Conservation (phyloP, 2,329 filamentous ascomycete genomes). For the Metarhizium anisopliae region DNA sequence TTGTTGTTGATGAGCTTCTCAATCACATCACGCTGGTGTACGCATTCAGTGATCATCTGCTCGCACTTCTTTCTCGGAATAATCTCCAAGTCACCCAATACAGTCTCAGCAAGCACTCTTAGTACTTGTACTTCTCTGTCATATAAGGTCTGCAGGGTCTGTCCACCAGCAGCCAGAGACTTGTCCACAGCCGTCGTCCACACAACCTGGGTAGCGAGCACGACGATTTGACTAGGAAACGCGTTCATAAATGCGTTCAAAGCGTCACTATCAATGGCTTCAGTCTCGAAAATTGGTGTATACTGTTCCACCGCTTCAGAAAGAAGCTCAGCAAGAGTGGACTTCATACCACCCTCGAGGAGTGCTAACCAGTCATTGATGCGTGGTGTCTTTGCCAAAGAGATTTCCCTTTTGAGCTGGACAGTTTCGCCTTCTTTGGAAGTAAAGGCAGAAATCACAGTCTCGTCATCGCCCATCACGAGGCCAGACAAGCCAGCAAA, state of each 20-base stretch:
- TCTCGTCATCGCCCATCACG: conserved; percentile 74
- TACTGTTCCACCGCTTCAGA: conserved; percentile 81
- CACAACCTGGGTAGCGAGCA: conserved; percentile 84
- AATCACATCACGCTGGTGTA: conserved; percentile 92
- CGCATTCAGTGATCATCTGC: conserved; percentile 96
- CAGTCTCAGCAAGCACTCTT: conserved; percentile 75
- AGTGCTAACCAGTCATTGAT: conserved; percentile 99
- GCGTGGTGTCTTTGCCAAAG: conserved; percentile 82
- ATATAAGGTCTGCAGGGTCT: conserved; percentile 60
- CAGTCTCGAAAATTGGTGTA: conserved; percentile 63
- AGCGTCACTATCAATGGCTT: conserved; percentile 58
- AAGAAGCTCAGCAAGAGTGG: conserved; percentile 82
- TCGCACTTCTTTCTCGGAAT: conserved; percentile 95
- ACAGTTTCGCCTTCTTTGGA: conserved; percentile 94
- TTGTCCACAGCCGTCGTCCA: conserved; percentile 87
- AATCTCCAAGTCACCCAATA: conserved; percentile 79
- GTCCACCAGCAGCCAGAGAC: conserved; percentile 63
- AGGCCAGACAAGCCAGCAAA: conserved; percentile 92
- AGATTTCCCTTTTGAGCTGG: conserved; percentile 81
- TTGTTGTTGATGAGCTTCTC: conserved; percentile 72
- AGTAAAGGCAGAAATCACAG: conserved; percentile 81
- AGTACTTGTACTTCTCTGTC: conserved; percentile 80
- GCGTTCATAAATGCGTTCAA: conserved; percentile 73
- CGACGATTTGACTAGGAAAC: conserved; percentile 91
- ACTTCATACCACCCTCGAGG: conserved; percentile 88